phyloP scores from a whole-genome alignment of 371 early-diverging fungal species.

The Antonospora locustae region DNA sequence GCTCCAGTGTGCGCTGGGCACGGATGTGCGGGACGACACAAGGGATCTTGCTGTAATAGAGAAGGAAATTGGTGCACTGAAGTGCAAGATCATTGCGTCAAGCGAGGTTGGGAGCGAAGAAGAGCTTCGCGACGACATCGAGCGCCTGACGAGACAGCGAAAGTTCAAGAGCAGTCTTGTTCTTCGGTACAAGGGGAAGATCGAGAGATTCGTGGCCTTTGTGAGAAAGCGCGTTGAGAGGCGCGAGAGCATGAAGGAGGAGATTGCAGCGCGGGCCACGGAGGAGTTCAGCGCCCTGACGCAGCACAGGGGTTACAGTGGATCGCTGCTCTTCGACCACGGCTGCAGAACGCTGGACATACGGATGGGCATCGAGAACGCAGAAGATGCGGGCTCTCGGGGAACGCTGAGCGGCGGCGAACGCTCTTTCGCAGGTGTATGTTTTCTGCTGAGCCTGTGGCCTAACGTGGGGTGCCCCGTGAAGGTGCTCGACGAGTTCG shows the following conservation, averaged over 20 bases:
- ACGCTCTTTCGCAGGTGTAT: slow-evolving; percentile 89
- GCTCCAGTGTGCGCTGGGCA: slow-evolving; percentile 11
- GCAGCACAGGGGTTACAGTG: slow-evolving; percentile 64
- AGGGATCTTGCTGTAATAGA: slow-evolving; percentile 8
- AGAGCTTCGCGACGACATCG: slow-evolving; percentile 19
- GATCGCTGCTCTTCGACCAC: slow-evolving; percentile 68
- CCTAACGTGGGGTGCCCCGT: slow-evolving; percentile 79
- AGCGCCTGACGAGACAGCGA: slow-evolving; percentile 14
- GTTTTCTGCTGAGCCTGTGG: slow-evolving; percentile 84
- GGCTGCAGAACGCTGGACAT: slow-evolving; percentile 58
- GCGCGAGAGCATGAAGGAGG: slow-evolving; percentile 44
- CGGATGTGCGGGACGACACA: background rate
- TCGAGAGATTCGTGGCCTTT: slow-evolving; percentile 18
- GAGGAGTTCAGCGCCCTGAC: slow-evolving; percentile 41
- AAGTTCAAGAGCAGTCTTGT: slow-evolving; percentile 17
- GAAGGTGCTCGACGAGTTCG: slow-evolving; percentile 92
- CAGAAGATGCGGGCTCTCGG: slow-evolving; percentile 35
- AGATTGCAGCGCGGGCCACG: slow-evolving; percentile 28
- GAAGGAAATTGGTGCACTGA: slow-evolving; percentile 17
- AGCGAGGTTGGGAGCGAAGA: slow-evolving; percentile 19
- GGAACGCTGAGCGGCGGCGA: slow-evolving; percentile 83
- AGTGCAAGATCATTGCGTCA: slow-evolving; percentile 11
- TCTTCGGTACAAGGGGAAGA: slow-evolving; percentile 14
- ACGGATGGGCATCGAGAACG: slow-evolving; percentile 57
- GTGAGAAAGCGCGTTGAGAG: slow-evolving; percentile 35